These are phyloP conservation scores for Penstemon barbatus DNA, from an alignment of 257 asterid species.

Conservation along the genomic window DNA sequence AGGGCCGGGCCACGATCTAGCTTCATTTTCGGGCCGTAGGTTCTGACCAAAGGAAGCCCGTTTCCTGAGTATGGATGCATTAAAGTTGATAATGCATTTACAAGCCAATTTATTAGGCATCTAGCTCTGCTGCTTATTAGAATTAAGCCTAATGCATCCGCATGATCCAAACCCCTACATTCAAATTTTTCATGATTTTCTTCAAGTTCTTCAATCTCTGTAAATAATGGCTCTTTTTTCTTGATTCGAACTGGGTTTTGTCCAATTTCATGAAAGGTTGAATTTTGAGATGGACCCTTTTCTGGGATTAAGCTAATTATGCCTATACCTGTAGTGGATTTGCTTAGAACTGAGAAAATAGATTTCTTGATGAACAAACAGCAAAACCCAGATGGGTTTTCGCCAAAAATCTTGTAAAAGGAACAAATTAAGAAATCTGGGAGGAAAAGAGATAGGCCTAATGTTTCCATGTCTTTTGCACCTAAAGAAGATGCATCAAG, in stretches of 20 bases:
- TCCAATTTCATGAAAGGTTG: slow-evolving; percentile 15
- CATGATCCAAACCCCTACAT: slow-evolving; percentile 68
- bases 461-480: slow-evolving; percentile 84
- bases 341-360: slow-evolving; percentile 29
- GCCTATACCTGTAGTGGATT: slow-evolving; percentile 46
- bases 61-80: slow-evolving; percentile 64
- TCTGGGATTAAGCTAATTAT: slow-evolving; percentile 57
- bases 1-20: slow-evolving; percentile 62
- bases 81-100: slow-evolving; percentile 60
- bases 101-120: slow-evolving; percentile 62
- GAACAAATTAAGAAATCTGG: slow-evolving; percentile 78
- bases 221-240: slow-evolving; percentile 26
- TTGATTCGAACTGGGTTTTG: slow-evolving; percentile 13
- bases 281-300: slow-evolving; percentile 19
- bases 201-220: slow-evolving; percentile 33
- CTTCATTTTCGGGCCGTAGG: slow-evolving; percentile 68
- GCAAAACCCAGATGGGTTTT: slow-evolving; percentile 85
- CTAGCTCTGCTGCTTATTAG: slow-evolving; percentile 59
- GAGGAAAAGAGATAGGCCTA: slow-evolving; percentile 72
- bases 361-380: slow-evolving; percentile 72
- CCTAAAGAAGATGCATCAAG: slow-evolving; percentile 82
- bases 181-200: slow-evolving; percentile 22
- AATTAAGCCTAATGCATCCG: slow-evolving; percentile 64
- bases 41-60: slow-evolving; percentile 43
- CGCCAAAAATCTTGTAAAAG: slow-evolving; percentile 73